phyloP scores from a whole-genome alignment of 1,139 yeast species.

The Saccharomyces hybrid region DNA sequence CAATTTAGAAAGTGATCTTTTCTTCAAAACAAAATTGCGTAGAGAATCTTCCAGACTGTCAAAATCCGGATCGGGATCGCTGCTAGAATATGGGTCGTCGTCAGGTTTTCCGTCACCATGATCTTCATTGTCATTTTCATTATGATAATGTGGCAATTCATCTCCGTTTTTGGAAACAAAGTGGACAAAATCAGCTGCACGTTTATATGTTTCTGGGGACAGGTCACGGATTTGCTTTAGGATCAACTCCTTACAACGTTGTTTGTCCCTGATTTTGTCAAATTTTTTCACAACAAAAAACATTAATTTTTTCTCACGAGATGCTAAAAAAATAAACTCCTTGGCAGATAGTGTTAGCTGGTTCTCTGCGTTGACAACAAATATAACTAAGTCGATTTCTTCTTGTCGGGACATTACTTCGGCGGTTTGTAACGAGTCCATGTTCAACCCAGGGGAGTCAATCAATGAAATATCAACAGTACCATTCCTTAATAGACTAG shows the following conservation, averaged over 20 bases:
- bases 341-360: constrained; percentile 92
- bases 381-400: constrained; percentile 92
- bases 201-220: constrained; percentile 88
- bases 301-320: constrained; percentile 83
- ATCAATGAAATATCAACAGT: constrained; percentile 86
- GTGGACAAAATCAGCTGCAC: constrained; percentile 85
- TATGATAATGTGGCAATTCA: constrained; percentile 33
- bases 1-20: constrained; percentile 79
- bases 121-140: constrained; percentile 35
- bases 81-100: constrained; percentile 24
- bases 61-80: constrained; percentile 50
- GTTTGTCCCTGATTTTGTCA: constrained; percentile 74
- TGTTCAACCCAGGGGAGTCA: constrained; percentile 95
- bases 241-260: constrained; percentile 67
- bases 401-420: constrained; percentile 95
- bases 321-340: constrained; percentile 86
- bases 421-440: constrained; percentile 91
- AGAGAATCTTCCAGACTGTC: constrained; percentile 79
- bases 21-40: constrained; percentile 80
- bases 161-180: constrained; percentile 65
- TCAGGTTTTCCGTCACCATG: constrained; percentile 36
- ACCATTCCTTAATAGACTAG: constrained; percentile 78
- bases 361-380: constrained; percentile 93
- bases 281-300: constrained; percentile 92
- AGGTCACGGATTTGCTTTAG: constrained; percentile 80